phyloP scores from a whole-genome alignment of 495 filamentous ascomycete species.

The Articulospora tetracladia region DNA sequence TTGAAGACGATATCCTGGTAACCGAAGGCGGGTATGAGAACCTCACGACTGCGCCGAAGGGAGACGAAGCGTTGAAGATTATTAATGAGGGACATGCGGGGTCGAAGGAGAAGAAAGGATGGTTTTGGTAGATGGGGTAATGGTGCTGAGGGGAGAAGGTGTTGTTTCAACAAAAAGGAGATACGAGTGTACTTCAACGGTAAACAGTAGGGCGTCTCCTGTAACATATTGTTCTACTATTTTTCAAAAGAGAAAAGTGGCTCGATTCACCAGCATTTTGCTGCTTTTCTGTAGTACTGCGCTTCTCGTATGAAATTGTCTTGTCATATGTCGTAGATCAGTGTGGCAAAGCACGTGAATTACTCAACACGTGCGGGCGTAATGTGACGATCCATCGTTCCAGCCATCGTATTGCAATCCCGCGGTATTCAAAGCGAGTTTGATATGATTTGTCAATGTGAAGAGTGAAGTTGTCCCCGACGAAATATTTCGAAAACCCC shows the following conservation, averaged over 20 bases:
- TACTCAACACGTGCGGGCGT: too few relatives aligned
- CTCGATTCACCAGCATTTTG: neutral
- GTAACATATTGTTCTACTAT: neutral
- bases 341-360: too few relatives aligned
- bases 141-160: neutral
- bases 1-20: conserved; percentile 88
- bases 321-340: too few relatives aligned
- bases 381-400: too few relatives aligned
- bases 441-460: too few relatives aligned
- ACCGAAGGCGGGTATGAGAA: conserved; percentile 76
- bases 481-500: too few relatives aligned
- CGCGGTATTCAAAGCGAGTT: too few relatives aligned
- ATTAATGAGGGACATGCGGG: conserved; percentile 32
- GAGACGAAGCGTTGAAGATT: conserved; percentile 61
- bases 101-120: neutral
- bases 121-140: neutral
- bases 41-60: conserved; percentile 80
- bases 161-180: neutral
- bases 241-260: neutral
- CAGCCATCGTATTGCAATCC: too few relatives aligned
- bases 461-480: too few relatives aligned
- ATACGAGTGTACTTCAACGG: neutral
- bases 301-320: too few relatives aligned
- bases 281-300: too few relatives aligned
- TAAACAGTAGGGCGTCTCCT: neutral